Conservation (phyloP, 2,329 filamentous ascomycete genomes). For the Aspergillus texensis region DNA sequence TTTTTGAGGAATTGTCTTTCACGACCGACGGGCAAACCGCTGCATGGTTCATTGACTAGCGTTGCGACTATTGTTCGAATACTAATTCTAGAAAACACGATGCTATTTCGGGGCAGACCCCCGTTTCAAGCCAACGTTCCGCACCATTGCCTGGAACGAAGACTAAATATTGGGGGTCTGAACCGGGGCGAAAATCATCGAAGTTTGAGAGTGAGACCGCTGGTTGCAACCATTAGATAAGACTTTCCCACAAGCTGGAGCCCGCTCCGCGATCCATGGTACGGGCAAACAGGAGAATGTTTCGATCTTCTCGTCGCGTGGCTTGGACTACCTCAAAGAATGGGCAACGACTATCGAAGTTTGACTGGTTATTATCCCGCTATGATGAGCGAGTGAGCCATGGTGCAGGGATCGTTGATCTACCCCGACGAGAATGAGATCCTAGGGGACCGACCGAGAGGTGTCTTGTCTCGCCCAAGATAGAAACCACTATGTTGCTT, state of each 20-base stretch:
- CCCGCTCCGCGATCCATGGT: not conserved
- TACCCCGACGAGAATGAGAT: not conserved
- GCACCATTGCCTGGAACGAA: not conserved
- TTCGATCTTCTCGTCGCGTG: not conserved
- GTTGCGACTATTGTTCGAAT: not conserved
- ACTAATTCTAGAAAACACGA: not conserved
- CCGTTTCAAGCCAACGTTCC: slow-evolving; percentile 1
- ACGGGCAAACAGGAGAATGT: not conserved
- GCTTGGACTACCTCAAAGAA: not conserved
- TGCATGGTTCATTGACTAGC: not conserved
- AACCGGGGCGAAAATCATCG: not conserved
- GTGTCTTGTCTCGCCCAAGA: not conserved
- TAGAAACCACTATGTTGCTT: not conserved
- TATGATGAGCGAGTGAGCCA: not conserved
- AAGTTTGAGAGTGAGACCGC: not conserved
- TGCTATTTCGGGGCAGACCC: not conserved
- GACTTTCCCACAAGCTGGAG: not conserved
- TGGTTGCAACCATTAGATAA: not conserved
- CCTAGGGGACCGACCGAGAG: not conserved
- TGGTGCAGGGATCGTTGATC: slow-evolving; percentile 3
- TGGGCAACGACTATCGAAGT: not conserved
- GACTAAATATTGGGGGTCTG: not conserved
- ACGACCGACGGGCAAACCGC: not conserved
- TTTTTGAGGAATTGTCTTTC: not conserved
- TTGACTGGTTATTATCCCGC: not conserved